Conservation (phyloP, 805 yeast species). For the Sugiyamaella boreocaroliniensis region DNA sequence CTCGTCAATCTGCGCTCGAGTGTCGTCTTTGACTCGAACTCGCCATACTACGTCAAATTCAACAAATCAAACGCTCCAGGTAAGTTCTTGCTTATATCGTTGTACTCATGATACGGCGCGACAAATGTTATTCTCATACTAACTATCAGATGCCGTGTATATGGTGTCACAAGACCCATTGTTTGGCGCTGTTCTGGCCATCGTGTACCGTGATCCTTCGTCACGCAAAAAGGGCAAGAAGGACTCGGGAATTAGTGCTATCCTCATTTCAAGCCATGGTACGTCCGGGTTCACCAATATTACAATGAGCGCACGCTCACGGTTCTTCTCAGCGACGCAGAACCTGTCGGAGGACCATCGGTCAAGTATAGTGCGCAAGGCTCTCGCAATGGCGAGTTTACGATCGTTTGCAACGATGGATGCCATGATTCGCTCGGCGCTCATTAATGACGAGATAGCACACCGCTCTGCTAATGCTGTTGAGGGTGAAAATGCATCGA, state of each 20-base stretch:
- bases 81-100: conserved; percentile 3
- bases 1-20: neutral
- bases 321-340: conserved; percentile 73
- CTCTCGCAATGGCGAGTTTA: conserved; percentile 68
- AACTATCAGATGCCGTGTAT: conserved; percentile 30
- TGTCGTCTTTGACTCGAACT: conserved; percentile 26
- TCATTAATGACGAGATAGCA: neutral
- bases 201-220: conserved; percentile 26
- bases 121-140: neutral
- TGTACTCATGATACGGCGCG: neutral
- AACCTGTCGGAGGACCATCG: conserved; percentile 48
- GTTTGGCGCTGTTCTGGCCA: conserved; percentile 30
- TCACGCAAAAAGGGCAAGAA: conserved; percentile 4
- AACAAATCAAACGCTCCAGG: conserved; percentile 18
- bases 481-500: neutral
- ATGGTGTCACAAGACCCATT: conserved; percentile 32
- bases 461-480: neutral
- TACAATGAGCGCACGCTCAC: conserved; percentile 51
- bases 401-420: conserved; percentile 58
- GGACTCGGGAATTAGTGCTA: conserved; percentile 23
- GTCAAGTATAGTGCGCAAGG: conserved; percentile 56
- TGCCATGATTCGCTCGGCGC: conserved; percentile 23
- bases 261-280: conserved; percentile 46
- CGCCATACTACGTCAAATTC: conserved; percentile 29
- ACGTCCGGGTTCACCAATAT: conserved; percentile 51